Base-by-base conservation (phyloP, 164 flowering plant genomes). In the Paratinospora sagittata region DNA sequence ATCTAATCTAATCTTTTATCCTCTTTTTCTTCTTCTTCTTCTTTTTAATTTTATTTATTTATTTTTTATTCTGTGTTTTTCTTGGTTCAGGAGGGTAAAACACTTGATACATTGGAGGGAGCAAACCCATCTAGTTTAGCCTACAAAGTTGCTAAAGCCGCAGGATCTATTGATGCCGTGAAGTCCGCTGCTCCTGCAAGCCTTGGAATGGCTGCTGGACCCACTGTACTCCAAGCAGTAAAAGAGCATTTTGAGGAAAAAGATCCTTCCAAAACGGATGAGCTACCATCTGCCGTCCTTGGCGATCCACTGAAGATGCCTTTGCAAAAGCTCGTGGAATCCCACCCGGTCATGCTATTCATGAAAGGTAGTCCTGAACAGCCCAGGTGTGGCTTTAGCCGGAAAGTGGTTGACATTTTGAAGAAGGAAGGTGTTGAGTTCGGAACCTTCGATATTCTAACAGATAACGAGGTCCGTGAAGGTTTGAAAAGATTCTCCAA, bases 121-220 rank as follows among this genome's bases (percentile, higher is more conserved):
- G 97, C 97, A 33, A 85, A 90, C 63, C 98, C 99, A 12, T 85
- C 98, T 19, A 84, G 89, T 80, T 85, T 95, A 86, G 99, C 97
- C 55, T 86, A 91, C 85, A 95, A 91, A 80, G 89, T 92, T 76
- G 87, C 92, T 33, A 92, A 91, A 82, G 80, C 88, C 75, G 90
- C 89, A 41, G 96, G 90, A 2, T 73, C 85, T 26, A 72, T 80
- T 61, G 75, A 70, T 21, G 73, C 84, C 52, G 85, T 80, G 9
- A 85, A 85, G 69, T 81, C 90, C 72, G 91, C 97, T 36, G 89
- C 89, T 71, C 97, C 98, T 70, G 96, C 97, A 12, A 95, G 94
- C 80, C 88, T 90, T 61, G 96, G 94, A 45, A 83, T 91, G 96
- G 97, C 93, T 73, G 96, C 92, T 3, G 97, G 94, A 34, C 86